Evolutionary conservation across 768 basidiomycete species (phyloP), one percentile per base, ranked within the genome.

Genomic region (Boletales sp.): DNA sequence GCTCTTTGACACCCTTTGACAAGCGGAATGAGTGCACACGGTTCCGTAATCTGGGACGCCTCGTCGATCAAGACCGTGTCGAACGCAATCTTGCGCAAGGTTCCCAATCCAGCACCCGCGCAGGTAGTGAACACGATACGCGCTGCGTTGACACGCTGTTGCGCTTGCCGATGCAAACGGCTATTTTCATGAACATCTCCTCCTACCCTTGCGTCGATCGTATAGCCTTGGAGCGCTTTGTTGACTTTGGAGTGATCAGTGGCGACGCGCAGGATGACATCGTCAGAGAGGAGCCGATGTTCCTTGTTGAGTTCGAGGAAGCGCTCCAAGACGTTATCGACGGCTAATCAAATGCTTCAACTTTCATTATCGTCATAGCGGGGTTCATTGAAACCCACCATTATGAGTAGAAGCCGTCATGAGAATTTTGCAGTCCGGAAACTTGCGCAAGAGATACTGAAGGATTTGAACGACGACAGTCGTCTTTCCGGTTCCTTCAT

Each of bases 401-500:
- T 85, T 86, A 56, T 84, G 82, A 0, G 84, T 85, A 0, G 85
- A 86, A 0, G 84, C 84, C 0, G 83, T 83, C 83, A 86, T 83
- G 21, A 86, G 68, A 21, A 86, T 79, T 57, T 78, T 82, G 9
- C 70, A 58, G 2, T 69, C 38, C 53, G 57, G 41, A 62, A 58
- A 54, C 53, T 50, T 62, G 57, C 51, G 61, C 55, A 76, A 53
- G 46, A 80, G 62, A 43, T 70, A 70, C 18, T 70, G 68, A 14
- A 86, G 70, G 28, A 85, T 82, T 53, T 82, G 74, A 3, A 86
- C 75, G 6, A 86, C 82, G 1, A 86, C 84, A 0, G 83, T 85
- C 0, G 84, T 86, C 62, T 86, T 87, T 33, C 85, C 84, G 0
- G 84, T 87, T 0, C 84, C 84, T 85, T 44, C 5, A 9, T 32